These are phyloP conservation scores for Nowakowskiella sp. DNA, from an alignment of 192 early-diverging fungal genomes.

Conservation along the genomic window DNA sequence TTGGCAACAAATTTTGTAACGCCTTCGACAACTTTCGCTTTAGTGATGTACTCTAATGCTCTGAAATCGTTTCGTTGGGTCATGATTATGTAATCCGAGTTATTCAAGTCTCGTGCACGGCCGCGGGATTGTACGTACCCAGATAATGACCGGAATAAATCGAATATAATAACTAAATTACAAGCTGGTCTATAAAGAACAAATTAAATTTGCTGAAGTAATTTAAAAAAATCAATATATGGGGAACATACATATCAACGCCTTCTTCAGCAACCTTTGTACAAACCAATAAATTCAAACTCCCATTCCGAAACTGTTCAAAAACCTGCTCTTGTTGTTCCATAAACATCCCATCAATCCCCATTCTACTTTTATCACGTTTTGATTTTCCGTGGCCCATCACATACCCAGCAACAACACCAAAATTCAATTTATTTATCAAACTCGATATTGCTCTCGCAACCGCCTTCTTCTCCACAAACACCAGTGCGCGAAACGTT, in stretches of 20 bases:
- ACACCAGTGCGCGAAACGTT: conserved; percentile 77
- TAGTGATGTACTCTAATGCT: conserved; percentile 18
- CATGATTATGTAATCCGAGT: conserved; percentile 76
- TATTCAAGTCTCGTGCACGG: conserved; percentile 61
- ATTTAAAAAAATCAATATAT: neutral
- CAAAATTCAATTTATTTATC: conserved; percentile 16
- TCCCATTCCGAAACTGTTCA: conserved; percentile 55
- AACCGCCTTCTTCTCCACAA: conserved; percentile 64
- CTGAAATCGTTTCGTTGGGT: conserved; percentile 40
- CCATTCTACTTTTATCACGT: conserved; percentile 45
- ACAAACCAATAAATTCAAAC: conserved; percentile 69
- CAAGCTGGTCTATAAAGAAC: conserved; percentile 29
- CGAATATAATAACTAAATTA: conserved; percentile 54
- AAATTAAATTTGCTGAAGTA: neutral
- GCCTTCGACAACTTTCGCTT: conserved; percentile 35
- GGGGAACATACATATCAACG: conserved; percentile 62
- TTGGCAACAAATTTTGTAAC: conserved; percentile 23
- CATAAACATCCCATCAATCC: conserved; percentile 39
- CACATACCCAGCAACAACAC: too few relatives aligned
- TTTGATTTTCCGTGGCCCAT: neutral
- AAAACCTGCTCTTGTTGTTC: conserved; percentile 46
- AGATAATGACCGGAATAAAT: conserved; percentile 69
- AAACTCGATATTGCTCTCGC: conserved; percentile 38
- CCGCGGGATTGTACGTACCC: conserved; percentile 88
- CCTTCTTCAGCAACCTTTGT: conserved; percentile 90